Percentiles rank a stretch among this genome's conserved stretches.
Conservation (phyloP, 192 early-diverging fungal species). For the Entomortierella lignicola region DNA sequence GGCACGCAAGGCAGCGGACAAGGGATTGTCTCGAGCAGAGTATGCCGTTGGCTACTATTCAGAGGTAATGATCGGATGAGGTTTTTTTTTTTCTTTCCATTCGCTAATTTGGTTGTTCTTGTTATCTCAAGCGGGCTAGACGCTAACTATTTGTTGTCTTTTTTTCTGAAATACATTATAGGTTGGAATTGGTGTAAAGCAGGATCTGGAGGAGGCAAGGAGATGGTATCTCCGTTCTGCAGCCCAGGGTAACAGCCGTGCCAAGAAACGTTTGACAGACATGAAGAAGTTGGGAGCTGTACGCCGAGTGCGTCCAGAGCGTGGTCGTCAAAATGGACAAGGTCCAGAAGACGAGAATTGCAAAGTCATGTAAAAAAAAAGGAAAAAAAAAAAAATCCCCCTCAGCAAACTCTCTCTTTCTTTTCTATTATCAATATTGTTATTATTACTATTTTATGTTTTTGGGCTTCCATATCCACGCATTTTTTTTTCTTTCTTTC, state of each 20-base stretch:
- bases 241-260: constrained; percentile 84
- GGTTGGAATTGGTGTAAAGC: constrained; percentile 83
- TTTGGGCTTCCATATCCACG: too few relatives aligned
- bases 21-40: constrained; percentile 93
- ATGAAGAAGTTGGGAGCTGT: constrained; percentile 74
- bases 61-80: too few relatives aligned
- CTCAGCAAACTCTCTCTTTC: too few relatives aligned
- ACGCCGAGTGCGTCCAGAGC: constrained; percentile 43
- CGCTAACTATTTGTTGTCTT: constrained; percentile 1
- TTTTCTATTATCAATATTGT: too few relatives aligned
- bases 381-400: neutral
- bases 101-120: neutral
- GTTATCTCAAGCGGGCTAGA: neutral
- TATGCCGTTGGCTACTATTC: constrained; percentile 97
- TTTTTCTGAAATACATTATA: constrained; percentile 7
- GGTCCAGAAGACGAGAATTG: constrained; percentile 54
- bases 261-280: constrained; percentile 85
- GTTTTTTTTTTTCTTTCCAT: neutral
- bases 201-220: constrained; percentile 85
- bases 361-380: constrained; percentile 41
- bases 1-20: constrained; percentile 97
- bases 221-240: constrained; percentile 83
- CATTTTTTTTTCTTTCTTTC: too few relatives aligned
- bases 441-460: too few relatives aligned
- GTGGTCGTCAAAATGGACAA: constrained; percentile 37